Evolutionary conservation across 2,329 filamentous ascomycete genomes (phyloP).

Genomic region (Chrysosporium queenslandicum): DNA sequence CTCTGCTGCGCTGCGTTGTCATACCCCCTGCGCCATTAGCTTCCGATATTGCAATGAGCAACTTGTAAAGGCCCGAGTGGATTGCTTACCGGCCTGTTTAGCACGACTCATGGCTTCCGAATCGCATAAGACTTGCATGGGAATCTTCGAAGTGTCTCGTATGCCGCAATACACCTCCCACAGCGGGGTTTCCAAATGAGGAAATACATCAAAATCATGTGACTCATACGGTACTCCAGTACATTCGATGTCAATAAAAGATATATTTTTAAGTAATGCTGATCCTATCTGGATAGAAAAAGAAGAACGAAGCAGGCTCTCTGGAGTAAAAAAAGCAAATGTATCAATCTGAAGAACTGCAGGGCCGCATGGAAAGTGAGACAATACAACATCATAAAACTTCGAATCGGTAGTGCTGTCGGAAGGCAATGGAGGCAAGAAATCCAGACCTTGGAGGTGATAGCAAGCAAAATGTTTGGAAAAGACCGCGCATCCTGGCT

Average conservation of each 20-base stretch:
- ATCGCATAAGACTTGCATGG: background rate
- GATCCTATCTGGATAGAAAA: background rate
- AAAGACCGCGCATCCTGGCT: background rate
- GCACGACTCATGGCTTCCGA: background rate
- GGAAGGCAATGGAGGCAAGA: background rate
- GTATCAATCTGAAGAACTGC: background rate
- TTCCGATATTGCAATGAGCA: too few relatives aligned
- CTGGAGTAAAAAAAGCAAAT: background rate
- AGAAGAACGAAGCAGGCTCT: too few relatives aligned
- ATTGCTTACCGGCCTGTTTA: conserved; percentile 7
- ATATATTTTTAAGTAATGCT: background rate
- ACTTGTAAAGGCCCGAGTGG: too few relatives aligned
- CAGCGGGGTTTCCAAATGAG: background rate
- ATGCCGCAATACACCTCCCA: background rate
- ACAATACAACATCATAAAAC: too few relatives aligned
- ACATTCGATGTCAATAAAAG: background rate
- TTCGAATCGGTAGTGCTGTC: too few relatives aligned
- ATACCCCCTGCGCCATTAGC: background rate
- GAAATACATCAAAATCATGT: conserved; percentile 1
- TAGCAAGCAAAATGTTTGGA: background rate
- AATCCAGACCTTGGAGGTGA: background rate
- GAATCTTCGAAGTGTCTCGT: background rate
- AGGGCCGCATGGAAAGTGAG: background rate
- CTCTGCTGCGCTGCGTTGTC: background rate
- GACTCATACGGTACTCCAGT: background rate